A percentile compares a stretch with the other conserved stretches of the same genome.
Conservation (phyloP, 129 eudicot species). For the Silybum marianum region DNA sequence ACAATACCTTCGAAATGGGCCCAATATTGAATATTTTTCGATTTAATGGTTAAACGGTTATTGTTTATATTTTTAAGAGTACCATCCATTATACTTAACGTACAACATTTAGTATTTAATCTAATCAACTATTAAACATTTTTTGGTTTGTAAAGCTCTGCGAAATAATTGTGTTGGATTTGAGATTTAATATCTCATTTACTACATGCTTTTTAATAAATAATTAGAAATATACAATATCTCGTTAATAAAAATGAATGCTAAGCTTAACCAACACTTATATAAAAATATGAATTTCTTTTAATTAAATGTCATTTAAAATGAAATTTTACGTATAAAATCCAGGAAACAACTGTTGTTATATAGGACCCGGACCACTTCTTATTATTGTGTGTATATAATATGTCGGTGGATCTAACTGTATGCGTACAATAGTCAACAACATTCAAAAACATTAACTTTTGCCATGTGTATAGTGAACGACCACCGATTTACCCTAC, state of each 20-base stretch:
- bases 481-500: conserved; percentile 25
- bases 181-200: too few relatives aligned
- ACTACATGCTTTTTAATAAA: too few relatives aligned
- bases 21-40: too few relatives aligned
- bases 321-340: not conserved
- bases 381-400: not conserved
- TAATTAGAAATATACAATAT: too few relatives aligned
- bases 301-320: not conserved
- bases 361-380: conserved; percentile 24
- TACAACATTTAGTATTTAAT: too few relatives aligned
- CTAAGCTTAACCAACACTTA: not conserved
- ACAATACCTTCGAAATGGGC: too few relatives aligned
- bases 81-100: too few relatives aligned
- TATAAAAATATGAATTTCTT: not conserved
- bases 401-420: conserved; percentile 39
- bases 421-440: conserved; percentile 11
- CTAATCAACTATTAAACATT: not conserved
- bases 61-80: too few relatives aligned
- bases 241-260: too few relatives aligned
- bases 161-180: too few relatives aligned
- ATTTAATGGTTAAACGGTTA: too few relatives aligned
- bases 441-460: not conserved
- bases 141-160: too few relatives aligned
- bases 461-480: conserved; percentile 27
- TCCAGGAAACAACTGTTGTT: not conserved